Conservation (phyloP, 495 filamentous ascomycete genomes). For the Saxophila tyrrhenica region DNA sequence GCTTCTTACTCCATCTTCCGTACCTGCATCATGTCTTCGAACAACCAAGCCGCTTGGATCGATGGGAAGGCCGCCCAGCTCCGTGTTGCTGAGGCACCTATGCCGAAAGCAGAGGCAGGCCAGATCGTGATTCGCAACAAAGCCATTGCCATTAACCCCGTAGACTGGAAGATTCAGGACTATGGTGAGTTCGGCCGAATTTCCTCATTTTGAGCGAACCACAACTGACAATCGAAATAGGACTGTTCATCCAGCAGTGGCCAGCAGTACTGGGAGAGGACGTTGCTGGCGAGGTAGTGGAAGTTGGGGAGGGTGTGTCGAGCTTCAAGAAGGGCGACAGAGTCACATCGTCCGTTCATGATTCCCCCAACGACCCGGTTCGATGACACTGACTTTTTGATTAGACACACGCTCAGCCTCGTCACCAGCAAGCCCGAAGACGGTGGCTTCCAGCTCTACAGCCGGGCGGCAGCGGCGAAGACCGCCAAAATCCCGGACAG, state of each 20-base stretch:
- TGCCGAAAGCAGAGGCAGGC: conserved; percentile 26
- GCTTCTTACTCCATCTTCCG: not conserved
- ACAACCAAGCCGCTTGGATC: conserved; percentile 30
- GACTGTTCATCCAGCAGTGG: conserved; percentile 30
- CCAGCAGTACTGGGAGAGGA: conserved; percentile 35
- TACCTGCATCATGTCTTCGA: not conserved
- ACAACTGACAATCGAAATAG: too few species aligned
- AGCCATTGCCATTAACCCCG: conserved; percentile 33
- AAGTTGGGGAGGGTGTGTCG: conserved; percentile 32
- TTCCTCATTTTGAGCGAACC: too few species aligned
- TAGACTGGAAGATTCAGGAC: conserved; percentile 29
- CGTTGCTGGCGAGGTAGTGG: conserved; percentile 34
- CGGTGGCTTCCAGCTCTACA: conserved; percentile 41
- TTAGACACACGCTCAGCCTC: conserved; percentile 26
- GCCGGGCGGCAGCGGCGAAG: conserved; percentile 27
- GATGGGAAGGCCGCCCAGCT: conserved; percentile 21
- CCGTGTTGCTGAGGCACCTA: conserved; percentile 18
- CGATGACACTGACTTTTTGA: conserved; percentile 2
- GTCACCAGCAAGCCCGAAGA: conserved; percentile 19
- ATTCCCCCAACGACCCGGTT: not conserved
- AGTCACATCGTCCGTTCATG: conserved; percentile 28
- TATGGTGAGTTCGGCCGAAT: too few species aligned
- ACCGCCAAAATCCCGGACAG: conserved; percentile 36
- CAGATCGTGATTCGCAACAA: conserved; percentile 32
- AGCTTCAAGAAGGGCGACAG: conserved; percentile 37